These are phyloP conservation scores for Chrysoporthe austroafricana DNA, from an alignment of 2,329 filamentous ascomycete species.

Conservation along the genomic window DNA sequence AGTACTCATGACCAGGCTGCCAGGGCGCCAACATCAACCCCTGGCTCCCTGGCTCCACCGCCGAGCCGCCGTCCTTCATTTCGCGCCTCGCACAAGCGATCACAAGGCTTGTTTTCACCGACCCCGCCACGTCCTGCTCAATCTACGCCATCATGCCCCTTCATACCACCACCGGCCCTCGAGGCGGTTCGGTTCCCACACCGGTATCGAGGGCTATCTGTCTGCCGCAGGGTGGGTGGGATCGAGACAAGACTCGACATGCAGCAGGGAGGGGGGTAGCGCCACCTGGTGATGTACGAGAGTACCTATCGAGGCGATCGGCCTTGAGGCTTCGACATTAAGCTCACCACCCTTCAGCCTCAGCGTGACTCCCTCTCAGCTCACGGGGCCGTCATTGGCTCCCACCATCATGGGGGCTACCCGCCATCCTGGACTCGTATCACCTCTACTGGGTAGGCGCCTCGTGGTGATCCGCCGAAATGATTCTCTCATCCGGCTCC, in stretches of 20 bases:
- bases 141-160: background rate
- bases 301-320: background rate
- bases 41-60: background rate
- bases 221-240: background rate
- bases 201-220: background rate
- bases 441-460: background rate
- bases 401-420: background rate
- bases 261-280: background rate
- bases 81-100: slow-evolving; percentile 10
- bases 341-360: background rate
- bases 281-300: background rate
- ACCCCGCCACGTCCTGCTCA: background rate
- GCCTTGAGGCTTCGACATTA: background rate
- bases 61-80: slow-evolving; percentile 9
- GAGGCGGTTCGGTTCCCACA: background rate
- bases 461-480: background rate
- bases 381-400: background rate
- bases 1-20: background rate
- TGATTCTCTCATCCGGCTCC: background rate
- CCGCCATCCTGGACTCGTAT: slow-evolving; percentile 2
- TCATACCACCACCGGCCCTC: background rate
- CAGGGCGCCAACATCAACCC: background rate
- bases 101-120: slow-evolving; percentile 2
- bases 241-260: background rate
- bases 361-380: background rate